Base-by-base conservation (phyloP, 352 stramenopile species). In the Globisporangium perplexum region DNA sequence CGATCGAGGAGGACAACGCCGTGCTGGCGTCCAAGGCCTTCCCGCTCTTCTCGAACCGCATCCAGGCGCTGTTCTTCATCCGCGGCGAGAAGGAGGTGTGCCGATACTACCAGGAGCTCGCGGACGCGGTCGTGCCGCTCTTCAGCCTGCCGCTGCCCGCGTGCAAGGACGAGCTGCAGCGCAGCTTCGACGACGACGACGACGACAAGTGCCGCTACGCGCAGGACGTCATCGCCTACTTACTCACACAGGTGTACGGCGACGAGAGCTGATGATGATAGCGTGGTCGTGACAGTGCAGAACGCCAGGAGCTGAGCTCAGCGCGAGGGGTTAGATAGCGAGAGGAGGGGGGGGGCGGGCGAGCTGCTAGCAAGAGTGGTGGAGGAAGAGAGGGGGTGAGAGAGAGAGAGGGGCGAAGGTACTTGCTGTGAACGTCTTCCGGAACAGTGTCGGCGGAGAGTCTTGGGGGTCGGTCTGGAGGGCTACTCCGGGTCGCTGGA, bases 51-150 rank as follows among this genome's bases (percentile, higher is more conserved):
- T 94, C 83, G 36, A 96, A 96, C 74, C 72, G 83, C 54, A 88
- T 92, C 54, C 83, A 95, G 51, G 83, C 83, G 57, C 68, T 95
- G 38, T 91, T 93, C 61, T 93, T 95, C 57, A 90, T 96, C 53
- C 78, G 82, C 15, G 87, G 87, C 12, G 87, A 96, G 58, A 96
- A 96, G 51, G 74, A 93, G 60, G 83, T 95, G 45, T 95, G 82
- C 48, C 66, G 71, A 45, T 85, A 92, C 57, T 95, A 87, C 60
- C 77, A 90, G 57, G 59, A 74, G 54, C 72, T 95, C 45, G 83
- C 83, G 35, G 81, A 94, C 66, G 86, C 87, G 57, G 74, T 92
- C 41, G 81, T 88, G 44, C 79, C 83, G 54, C 66, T 96, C n/a
- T 91, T 93, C 48, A 80, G 72, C 28, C 61, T 92, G 53, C 75